These are phyloP conservation scores for Chrysoporthe deuterocubensis DNA, from an alignment of 2,329 filamentous ascomycete genomes.

Conservation along the genomic window DNA sequence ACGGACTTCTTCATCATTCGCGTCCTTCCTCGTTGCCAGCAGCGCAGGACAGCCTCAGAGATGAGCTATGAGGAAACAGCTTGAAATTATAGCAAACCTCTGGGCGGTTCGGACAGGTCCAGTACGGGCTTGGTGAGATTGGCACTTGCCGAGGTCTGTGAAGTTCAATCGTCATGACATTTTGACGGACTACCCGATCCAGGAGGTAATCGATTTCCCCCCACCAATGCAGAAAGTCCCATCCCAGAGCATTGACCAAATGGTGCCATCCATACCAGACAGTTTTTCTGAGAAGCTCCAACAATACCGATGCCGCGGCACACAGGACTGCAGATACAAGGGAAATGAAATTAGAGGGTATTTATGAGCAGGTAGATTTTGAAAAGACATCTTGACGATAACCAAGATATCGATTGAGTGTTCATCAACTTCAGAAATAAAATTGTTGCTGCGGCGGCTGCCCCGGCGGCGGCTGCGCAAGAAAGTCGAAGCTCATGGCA, in stretches of 20 bases:
- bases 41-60: background rate
- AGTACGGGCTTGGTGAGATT: too few relatives aligned
- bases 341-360: background rate
- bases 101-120: too few relatives aligned
- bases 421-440: constrained; percentile 50
- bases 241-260: background rate
- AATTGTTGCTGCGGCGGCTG: constrained; percentile 59
- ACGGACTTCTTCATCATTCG: too few relatives aligned
- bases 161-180: too few relatives aligned
- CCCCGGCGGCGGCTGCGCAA: constrained; percentile 62
- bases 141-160: too few relatives aligned
- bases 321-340: background rate
- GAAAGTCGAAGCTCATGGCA: constrained; percentile 63
- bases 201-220: background rate
- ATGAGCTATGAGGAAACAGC: background rate
- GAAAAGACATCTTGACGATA: background rate
- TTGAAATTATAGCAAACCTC: too few relatives aligned
- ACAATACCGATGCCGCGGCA: background rate
- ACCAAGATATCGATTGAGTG: too few relatives aligned
- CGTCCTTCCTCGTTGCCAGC: too few relatives aligned
- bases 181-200: background rate
- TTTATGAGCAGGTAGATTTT: background rate
- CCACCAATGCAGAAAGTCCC: background rate
- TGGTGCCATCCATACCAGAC: background rate
- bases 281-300: background rate